These are phyloP conservation scores for Daldinia childiae DNA, from an alignment of 495 filamentous ascomycete genomes.

Conservation along the genomic window DNA sequence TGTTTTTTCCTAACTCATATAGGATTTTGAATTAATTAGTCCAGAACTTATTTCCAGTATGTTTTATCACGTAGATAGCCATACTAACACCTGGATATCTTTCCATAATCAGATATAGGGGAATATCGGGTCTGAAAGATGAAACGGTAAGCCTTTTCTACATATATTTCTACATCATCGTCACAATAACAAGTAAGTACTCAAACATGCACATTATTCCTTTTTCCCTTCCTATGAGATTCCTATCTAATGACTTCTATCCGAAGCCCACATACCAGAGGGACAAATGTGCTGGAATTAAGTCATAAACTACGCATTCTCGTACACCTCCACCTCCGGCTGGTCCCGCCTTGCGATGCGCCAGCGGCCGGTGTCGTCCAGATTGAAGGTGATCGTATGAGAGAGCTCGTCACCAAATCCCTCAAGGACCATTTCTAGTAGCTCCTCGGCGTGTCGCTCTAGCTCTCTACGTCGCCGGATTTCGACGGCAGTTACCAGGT, in stretches of 20 bases:
- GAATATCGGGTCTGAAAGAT: background rate
- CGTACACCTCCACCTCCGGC: conserved; percentile 39
- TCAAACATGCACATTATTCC: background rate
- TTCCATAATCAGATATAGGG: background rate
- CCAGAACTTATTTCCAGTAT: background rate
- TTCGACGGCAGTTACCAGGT: conserved; percentile 32
- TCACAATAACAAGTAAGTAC: background rate
- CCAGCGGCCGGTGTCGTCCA: conserved; percentile 46
- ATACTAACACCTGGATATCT: background rate
- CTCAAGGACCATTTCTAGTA: conserved; percentile 40
- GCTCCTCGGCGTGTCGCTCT: conserved; percentile 26
- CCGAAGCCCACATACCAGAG: background rate
- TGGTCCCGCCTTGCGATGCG: conserved; percentile 43
- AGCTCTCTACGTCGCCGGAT: conserved; percentile 34
- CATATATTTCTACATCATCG: background rate
- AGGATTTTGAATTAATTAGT: background rate
- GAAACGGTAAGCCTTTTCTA: background rate
- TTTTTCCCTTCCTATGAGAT: background rate
- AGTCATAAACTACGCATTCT: conserved; percentile 7
- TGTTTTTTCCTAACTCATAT: background rate
- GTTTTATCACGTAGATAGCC: background rate
- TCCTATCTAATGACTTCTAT: background rate
- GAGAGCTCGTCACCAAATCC: conserved; percentile 20
- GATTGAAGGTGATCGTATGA: conserved; percentile 12
- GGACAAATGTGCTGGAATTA: background rate